These are phyloP conservation scores for Triadica sebifera DNA, from an alignment of 345 rosid genomes.

Conservation along the genomic window DNA sequence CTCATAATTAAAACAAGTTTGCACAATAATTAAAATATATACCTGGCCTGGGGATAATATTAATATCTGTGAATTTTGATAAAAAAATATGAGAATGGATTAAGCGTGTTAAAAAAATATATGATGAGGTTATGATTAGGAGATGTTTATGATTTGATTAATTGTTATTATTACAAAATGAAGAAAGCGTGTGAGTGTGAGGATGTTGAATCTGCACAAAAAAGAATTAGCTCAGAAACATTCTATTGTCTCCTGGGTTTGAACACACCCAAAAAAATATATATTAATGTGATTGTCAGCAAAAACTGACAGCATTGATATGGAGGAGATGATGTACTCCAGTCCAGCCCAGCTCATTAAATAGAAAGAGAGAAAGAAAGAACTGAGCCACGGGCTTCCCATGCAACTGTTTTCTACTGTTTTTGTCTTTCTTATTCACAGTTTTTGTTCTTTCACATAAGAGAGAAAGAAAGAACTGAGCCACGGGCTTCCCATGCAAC, in stretches of 20 bases:
- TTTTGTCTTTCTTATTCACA: conserved; percentile 18
- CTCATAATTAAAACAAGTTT: too few relatives aligned
- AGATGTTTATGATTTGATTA: neutral
- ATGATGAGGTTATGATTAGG: neutral
- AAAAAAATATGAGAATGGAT: neutral
- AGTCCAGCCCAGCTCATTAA: too few relatives aligned
- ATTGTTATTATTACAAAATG: neutral
- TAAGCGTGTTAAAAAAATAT: neutral
- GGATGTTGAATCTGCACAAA: too few relatives aligned
- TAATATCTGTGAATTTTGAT: too few relatives aligned
- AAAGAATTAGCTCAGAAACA: neutral
- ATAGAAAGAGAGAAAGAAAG: too few relatives aligned
- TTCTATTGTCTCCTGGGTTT: conserved; percentile 13
- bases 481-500: conserved; percentile 16
- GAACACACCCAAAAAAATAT: too few relatives aligned
- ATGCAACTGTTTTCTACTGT: conserved; percentile 35
- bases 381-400: neutral
- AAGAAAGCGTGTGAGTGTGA: too few relatives aligned
- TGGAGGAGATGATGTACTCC: too few relatives aligned
- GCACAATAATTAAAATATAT: too few relatives aligned
- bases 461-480: neutral
- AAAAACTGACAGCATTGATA: neutral
- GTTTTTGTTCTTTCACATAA: conserved; percentile 17
- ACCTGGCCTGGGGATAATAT: too few relatives aligned
- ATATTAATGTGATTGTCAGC: neutral